Evolutionary conservation across 176 grass and related monocot genomes (phyloP).

Genomic region (Alloteropsis semialata): DNA sequence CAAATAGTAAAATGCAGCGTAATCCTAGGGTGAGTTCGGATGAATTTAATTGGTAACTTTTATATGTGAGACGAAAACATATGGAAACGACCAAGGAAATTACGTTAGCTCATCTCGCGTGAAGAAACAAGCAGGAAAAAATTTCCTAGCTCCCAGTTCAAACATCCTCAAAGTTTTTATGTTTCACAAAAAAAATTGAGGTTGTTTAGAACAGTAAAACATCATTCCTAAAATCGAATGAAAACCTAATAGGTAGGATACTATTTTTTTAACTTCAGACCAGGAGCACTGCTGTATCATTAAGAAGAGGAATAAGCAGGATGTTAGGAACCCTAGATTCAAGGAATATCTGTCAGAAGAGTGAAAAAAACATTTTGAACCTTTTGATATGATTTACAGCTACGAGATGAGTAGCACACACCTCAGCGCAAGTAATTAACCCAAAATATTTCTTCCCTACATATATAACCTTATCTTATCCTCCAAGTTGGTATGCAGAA

Average conservation of each 20-base stretch:
- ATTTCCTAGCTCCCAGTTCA: no score
- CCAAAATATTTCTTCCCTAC: neutral
- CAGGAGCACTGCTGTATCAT: no score
- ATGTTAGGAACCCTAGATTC: no score
- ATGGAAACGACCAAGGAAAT: neutral
- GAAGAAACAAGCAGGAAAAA: no score
- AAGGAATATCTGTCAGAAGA: neutral
- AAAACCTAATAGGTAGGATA: no score
- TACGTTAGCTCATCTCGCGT: neutral
- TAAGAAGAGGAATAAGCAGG: no score
- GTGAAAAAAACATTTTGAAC: neutral
- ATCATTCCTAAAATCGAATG: neutral
- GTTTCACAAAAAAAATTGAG: no score
- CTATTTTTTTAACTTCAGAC: no score
- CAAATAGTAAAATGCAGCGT: neutral
- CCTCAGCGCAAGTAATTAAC: neutral
- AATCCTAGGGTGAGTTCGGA: neutral
- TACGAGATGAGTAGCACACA: constrained; percentile 1
- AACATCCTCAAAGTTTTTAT: no score
- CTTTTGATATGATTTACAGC: constrained; percentile 18
- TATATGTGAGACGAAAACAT: neutral
- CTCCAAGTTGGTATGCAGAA: neutral
- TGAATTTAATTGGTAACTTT: neutral
- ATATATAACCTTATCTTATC: constrained; percentile 29
- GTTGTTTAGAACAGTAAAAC: neutral